Evolutionary conservation across 2,329 filamentous ascomycete species (phyloP), one percentile per base, ranked within the genome.

Genomic region (Neonectria neomacrospora): DNA sequence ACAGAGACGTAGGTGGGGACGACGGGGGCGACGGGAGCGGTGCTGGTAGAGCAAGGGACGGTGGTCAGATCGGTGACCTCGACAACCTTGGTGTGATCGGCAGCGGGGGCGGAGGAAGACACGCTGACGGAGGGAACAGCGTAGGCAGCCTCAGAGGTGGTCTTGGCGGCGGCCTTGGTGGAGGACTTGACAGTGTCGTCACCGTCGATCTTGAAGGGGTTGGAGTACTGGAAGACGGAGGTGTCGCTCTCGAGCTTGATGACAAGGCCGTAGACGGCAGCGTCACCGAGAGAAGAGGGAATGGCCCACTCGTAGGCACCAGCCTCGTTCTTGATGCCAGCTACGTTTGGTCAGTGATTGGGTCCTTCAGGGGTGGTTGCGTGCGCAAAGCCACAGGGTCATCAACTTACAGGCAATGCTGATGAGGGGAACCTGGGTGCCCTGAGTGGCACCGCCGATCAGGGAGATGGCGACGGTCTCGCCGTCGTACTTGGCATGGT

Each of bases 161-260:
- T 44, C 54, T 51, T 60, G 54, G 67, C 65, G 64, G 75, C 62
- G 59, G 66, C 68, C 58, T 61, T 53, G 63, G 54, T 60, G 37
- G 66, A 54, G 50, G 71, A 55, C 63, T 66, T 51, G 54, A 61
- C 60, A 52, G 60, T 70, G 26, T 65, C 71, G 26, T 64, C 71
- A 50, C 74, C 78, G 58, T 74, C 73, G 72, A 88, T 87, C 73
- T 80, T 71, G 81, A 90, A 90, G 70, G 86, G 86, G 80, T 83
- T 84, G 60, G 86, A 88, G 83, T 85, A 90, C 82, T 90, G 87
- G 83, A 86, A 87, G 73, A 82, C 77, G 11, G 53, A 66, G 22
- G 79, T 57, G 78, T 87, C 74, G 67, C 76, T 77, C 69, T 85
- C 82, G 37, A 83, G 80, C 66, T 76, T 75, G 77, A 90, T 80